phyloP scores from a whole-genome alignment of 2,329 filamentous ascomycete genomes.

The Talaromyces amestolkiae region DNA sequence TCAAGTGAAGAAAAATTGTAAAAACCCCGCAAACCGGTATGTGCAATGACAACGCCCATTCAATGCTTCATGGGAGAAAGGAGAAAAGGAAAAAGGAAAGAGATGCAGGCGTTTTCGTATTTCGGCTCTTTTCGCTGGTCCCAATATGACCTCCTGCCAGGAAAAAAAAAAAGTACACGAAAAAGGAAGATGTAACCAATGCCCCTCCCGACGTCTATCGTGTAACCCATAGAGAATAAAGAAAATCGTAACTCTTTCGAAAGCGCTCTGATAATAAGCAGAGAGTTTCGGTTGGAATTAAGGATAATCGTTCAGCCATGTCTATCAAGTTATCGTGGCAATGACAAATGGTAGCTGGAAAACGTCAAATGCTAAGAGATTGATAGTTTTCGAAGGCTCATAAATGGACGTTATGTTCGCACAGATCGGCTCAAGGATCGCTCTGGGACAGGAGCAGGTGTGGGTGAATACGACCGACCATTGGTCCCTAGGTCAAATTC shows the following conservation, averaged over 20 bases:
- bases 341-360: slow-evolving; percentile 18
- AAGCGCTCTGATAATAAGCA: slow-evolving; percentile 19
- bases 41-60: slow-evolving; percentile 18
- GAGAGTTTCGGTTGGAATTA: slow-evolving; percentile 9
- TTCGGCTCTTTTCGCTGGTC: slow-evolving; percentile 4
- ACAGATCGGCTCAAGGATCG: slow-evolving; percentile 46
- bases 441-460: slow-evolving; percentile 38
- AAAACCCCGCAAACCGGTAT: slow-evolving; percentile 8
- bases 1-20: slow-evolving; percentile 18
- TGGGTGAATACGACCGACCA: slow-evolving; percentile 45
- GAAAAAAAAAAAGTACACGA: slow-evolving; percentile 19
- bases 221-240: slow-evolving; percentile 37
- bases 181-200: slow-evolving; percentile 23
- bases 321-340: slow-evolving; percentile 17
- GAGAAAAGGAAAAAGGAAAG: slow-evolving; percentile 3
- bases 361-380: slow-evolving; percentile 2
- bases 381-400: not conserved
- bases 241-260: slow-evolving; percentile 40
- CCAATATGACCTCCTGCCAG: not conserved
- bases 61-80: slow-evolving; percentile 19
- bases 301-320: slow-evolving; percentile 7
- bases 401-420: slow-evolving; percentile 29
- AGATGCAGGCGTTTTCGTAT: slow-evolving; percentile 10
- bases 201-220: slow-evolving; percentile 38
- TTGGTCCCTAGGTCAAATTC: slow-evolving; percentile 52